These are phyloP conservation scores for Halophytophthora polymorphica DNA, from an alignment of 352 stramenopile species.

Conservation along the genomic window DNA sequence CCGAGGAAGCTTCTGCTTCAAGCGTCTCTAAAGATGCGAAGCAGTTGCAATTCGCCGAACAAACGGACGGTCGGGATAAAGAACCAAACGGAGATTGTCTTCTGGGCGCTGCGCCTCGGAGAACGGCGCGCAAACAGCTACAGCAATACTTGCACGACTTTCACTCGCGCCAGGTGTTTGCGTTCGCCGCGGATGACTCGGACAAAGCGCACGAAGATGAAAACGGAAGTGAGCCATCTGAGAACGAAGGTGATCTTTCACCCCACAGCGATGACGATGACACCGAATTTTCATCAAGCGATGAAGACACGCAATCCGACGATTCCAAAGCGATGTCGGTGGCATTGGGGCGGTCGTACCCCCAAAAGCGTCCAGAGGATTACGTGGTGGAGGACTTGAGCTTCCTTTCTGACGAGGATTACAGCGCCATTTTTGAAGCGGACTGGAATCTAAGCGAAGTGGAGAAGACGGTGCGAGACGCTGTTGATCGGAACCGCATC, in stretches of 20 bases:
- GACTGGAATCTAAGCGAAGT: conserved; percentile 53
- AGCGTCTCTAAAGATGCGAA: conserved; percentile 1
- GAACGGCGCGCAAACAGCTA: conserved; percentile 31
- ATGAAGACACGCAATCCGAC: no score
- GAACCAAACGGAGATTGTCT: not conserved
- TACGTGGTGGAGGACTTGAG: conserved; percentile 31
- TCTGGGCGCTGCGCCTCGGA: conserved; percentile 3
- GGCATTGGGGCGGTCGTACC: not conserved
- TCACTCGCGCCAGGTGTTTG: conserved; percentile 59
- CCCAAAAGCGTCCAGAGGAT: conserved; percentile 9
- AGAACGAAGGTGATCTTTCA: not conserved
- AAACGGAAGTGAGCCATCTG: not conserved
- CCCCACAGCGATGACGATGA: not conserved
- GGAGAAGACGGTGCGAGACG: conserved; percentile 55
- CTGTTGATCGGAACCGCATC: conserved; percentile 64
- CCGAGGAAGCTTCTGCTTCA: not conserved
- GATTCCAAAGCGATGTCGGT: no score
- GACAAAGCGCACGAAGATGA: conserved; percentile 13
- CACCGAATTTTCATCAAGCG: not conserved
- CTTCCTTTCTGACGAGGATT: conserved; percentile 24
- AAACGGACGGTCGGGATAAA: conserved; percentile 1
- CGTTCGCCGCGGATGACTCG: conserved; percentile 21
- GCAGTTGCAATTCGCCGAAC: conserved; percentile 6
- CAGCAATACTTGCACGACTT: conserved; percentile 60
- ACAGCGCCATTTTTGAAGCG: conserved; percentile 44